Evolutionary conservation across 2,329 filamentous ascomycete species (phyloP).

Genomic region (Hyphodiscus sp.): DNA sequence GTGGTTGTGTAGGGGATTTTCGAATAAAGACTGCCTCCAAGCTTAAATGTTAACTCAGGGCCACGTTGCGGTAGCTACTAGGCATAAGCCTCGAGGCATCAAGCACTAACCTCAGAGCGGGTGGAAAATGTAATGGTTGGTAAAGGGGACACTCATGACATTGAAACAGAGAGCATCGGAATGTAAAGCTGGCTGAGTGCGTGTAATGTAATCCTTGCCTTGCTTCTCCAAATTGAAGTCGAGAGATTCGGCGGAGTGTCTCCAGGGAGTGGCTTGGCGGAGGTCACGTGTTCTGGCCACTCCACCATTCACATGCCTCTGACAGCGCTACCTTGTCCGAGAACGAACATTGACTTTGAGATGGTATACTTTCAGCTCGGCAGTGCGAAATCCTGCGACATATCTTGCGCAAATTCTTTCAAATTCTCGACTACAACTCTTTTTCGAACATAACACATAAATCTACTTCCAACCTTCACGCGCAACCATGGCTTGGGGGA

Average conservation of each 20-base stretch:
- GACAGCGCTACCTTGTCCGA: not conserved
- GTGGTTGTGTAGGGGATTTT: conserved; percentile 6
- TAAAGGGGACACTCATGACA: conserved; percentile 19
- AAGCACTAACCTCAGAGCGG: conserved; percentile 7
- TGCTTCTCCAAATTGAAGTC: not conserved
- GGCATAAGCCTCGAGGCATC: not conserved
- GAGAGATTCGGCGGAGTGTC: not conserved
- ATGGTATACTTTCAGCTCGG: not conserved
- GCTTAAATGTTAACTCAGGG: conserved; percentile 17
- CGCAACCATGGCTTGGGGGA: not conserved
- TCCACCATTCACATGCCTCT: not conserved
- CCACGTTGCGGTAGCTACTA: conserved; percentile 23
- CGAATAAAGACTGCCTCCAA: conserved; percentile 9
- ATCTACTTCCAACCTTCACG: not conserved
- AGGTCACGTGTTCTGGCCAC: conserved; percentile 2
- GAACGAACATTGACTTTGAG: not conserved
- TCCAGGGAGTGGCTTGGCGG: not conserved
- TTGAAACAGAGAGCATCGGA: not conserved
- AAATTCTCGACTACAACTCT: not conserved
- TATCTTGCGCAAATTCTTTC: not conserved
- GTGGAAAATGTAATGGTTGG: conserved; percentile 4
- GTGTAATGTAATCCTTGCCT: conserved; percentile 11
- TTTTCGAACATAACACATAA: not conserved
- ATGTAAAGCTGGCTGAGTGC: not conserved
- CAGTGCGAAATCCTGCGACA: not conserved